Evolutionary conservation across 306 rosid species (phyloP), one percentile per base, ranked within the genome.

Genomic region (Fragaria ananassa): DNA sequence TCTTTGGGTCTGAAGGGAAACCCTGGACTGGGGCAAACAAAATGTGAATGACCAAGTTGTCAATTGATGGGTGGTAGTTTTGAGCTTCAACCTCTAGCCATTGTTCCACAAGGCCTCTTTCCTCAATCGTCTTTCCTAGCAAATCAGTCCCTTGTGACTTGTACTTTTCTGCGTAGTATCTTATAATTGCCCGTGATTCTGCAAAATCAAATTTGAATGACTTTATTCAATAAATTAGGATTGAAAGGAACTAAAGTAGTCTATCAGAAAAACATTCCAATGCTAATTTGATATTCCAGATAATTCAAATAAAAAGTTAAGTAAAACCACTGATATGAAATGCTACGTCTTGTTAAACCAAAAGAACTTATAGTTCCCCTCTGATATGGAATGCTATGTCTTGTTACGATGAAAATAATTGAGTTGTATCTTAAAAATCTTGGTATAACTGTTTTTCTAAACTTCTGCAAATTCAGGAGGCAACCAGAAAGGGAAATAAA

Each of bases 51-150:
- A 34, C 21, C 27, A 88, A 74, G 60, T 81, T 76, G 42, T 72
- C 31, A 3, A 79, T 62, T 19, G 76, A 63, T 21, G 79, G 75
- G 10, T 83, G 53, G 31, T 62, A 88, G 77, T 75, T 81, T 0
- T 81, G 79, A 57, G 85, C 89, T 76, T 86, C 91, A 63, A 83
- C 86, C 60, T 88, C 88, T 4, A 88, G 75, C 91, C 91, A 88
- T 72, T 88, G 88, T n/a, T 86, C 91, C 27, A 88, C 83, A 0
- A 79, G 19, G 67, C 86, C 85, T 34, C 81, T 85, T 49, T 88
- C 91, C 83, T 88, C 89, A 10, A 84, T 58, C 45, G 84, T 86
- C 27, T 62, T 71, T 4, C 89, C 89, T 5, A 86, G 68, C 53
- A 88, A 83, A 15, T 88, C 85, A 27, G 68, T 66, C 17, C 91